Base-by-base conservation (phyloP, 164 flowering plant species). In the Macadamia integrifolia region DNA sequence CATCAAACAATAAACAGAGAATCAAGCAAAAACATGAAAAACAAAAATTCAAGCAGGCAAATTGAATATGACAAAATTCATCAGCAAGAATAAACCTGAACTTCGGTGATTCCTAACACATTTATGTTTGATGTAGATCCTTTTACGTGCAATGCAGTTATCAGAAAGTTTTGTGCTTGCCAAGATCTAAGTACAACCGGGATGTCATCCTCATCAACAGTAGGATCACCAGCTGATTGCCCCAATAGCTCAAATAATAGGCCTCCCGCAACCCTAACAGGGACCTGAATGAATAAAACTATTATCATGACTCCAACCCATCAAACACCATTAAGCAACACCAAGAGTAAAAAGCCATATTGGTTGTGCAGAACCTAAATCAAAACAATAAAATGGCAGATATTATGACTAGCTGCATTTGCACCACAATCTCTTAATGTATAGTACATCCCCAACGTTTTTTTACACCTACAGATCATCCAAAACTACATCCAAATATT, bases 201-300 rank as follows among this genome's bases (percentile, higher is more conserved):
- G 32, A 83, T 81, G 70, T 94, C 97, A 82, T 88, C 96, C 69
- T 91, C 98, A 50, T 86, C 78, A 44, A 77, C 72, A 69, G 67
- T 81, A 29, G 97, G 97, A 84, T 94, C 97, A 61, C 97, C 98
- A 60, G 78, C 93, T 44, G 98, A 92, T 64, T 88, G 97, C 46
- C 98, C 97, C 75, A 90, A 69, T 42, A 92, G 96, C 84, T 94
- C 98, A 83, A 92, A 94, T 48, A 94, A 67, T 60, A 92, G 72
- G 43, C 97, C 97, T 62, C 93, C 97, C 61, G 93, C 91, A 74
- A 87, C 97, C 70, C 98, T 85, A 32, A 92, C 98, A 15, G 97
- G 97, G 29, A 94, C 97, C 98, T 94, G 74, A 55, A 66, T 61
- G 67, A 58, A 11, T 53, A 62, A 69, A 74, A 29, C 32, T 29